These are phyloP conservation scores for Xylaria acuta DNA, from an alignment of 495 filamentous ascomycete species.

Conservation along the genomic window DNA sequence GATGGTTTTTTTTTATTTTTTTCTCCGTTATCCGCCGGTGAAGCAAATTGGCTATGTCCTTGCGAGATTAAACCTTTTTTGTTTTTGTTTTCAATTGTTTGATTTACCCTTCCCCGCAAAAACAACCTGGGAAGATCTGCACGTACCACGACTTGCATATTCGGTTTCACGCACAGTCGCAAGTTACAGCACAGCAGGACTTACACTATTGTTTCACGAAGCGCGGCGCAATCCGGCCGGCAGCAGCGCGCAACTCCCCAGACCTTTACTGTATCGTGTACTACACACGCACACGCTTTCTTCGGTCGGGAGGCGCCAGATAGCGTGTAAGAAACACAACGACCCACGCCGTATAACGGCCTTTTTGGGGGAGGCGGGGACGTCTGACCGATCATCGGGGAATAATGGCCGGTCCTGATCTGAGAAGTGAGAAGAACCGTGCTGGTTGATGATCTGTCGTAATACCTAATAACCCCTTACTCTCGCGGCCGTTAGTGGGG, in stretches of 20 bases:
- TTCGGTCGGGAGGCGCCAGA: not conserved
- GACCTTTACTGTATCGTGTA: not conserved
- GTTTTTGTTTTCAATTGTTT: not conserved
- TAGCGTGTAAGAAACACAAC: not conserved
- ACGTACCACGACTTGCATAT: constrained; percentile 13
- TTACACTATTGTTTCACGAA: constrained; percentile 23
- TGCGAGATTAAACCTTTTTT: constrained; percentile 4
- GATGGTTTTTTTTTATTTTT: not conserved
- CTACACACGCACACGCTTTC: not conserved
- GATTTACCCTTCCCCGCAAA: constrained; percentile 5
- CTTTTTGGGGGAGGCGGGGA: not conserved
- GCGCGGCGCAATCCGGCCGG: constrained; percentile 25
- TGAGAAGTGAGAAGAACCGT: not conserved
- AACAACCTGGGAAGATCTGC: not conserved
- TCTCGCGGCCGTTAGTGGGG: not conserved
- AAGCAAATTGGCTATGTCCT: constrained; percentile 12
- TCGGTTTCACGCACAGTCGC: constrained; percentile 14
- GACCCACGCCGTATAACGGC: not conserved
- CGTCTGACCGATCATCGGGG: not conserved
- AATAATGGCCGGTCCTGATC: not conserved
- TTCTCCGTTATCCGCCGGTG: constrained; percentile 10
- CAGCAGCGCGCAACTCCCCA: constrained; percentile 13
- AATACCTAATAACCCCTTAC: not conserved
- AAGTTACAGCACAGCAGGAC: not conserved
- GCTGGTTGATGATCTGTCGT: constrained; percentile 5